Base-by-base conservation (phyloP, 768 basidiomycete species). In the Termitomyces sp. region DNA sequence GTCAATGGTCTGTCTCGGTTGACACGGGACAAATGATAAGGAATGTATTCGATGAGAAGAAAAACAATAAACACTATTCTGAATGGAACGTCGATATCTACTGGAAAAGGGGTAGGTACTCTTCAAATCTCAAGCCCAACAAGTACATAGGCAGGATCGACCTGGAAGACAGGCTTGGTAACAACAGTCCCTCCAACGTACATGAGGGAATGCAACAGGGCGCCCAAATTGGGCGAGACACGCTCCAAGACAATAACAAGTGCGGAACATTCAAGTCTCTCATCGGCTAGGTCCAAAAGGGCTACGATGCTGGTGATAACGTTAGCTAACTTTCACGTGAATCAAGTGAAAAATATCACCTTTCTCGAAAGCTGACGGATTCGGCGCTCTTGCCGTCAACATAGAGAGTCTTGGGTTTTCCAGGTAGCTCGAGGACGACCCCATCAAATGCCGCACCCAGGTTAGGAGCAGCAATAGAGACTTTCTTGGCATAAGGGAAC, bases 111-210 rank as follows among this genome's bases (percentile, higher is more conserved):
- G 11, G 15, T 31, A 3, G n/a, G 5, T 5, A 50, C 40, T 55
- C 45, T 47, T 74, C 66, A 93, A 62, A 95, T 86, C 68, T 94
- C 93, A 73, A 96, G 77, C 45, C 94, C 94, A 58, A 96, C 89
- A 50, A 95, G 86, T 40, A 96, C 84, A 71, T 87, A 92, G 17
- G 87, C 84, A 34, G 88, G 81, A 69, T 92, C 84, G 60, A 88
- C 85, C 68, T 85, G 79, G 79, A 90, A 91, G 31, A 84, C 85
- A 58, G 91, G 89, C 70, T 86, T 88, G 57, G 92, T 91, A 56
- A 96, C 87, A 57, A 96, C 88, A 54, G 82, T 84, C 59, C 91
- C 94, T 64, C 93, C 93, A 56, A 95, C 91, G 74, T 96, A 96
- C 91, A 96, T 92, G 64, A 96, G 81, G 54, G 94, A 89, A 70